Evolutionary conservation across 306 rosid species (phyloP), one percentile per base, ranked within the genome.

Genomic region (Sesbania bispinosa): DNA sequence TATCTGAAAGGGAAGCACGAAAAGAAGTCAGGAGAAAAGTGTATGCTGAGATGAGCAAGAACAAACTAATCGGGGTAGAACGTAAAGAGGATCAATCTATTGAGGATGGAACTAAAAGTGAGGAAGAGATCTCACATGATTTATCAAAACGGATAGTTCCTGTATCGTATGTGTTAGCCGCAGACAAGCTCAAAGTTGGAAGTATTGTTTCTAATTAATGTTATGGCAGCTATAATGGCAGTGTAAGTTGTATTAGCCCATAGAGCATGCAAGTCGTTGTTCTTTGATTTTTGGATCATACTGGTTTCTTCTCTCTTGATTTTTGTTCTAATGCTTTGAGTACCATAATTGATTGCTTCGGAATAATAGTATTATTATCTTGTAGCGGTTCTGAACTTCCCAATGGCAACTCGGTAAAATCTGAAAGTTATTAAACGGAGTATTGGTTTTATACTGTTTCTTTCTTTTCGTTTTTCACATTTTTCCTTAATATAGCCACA

Each of bases 21-120:
- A 83, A 84, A 78, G 97, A 90, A 62, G 45, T 82, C 16, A 85
- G 87, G 80, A 84, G 82, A 80, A 77, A 77, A 63, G 59, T 86
- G 82, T 78, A 46, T 16, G 80, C 78, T 16, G 84, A 77, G 70
- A 77, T 79, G 2, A 73, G 67, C 71, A 81, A 85, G 74, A 79
- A 70, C 13, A 77, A 82, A 73, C 78, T 83, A 84, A 39, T 69
- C 10, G 83, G 72, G 69, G 78, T 61, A 67, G 84, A 78, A 45
- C 43, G 18, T 39, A 69, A 50, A 47, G 77, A 52, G 16, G 61
- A 52, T 4, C 73, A 74, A 77, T 87, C 67, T 73, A 54, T 46
- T 23, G 83, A 60, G 0, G 66, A 79, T 21, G 86, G 64, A 47
- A 33, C 62, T 38, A 38, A 59, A 51, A 59, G 13, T 4, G 74